These are phyloP conservation scores for Nigrospora osmanthi DNA, from an alignment of 2,329 filamentous ascomycete genomes.

Conservation along the genomic window DNA sequence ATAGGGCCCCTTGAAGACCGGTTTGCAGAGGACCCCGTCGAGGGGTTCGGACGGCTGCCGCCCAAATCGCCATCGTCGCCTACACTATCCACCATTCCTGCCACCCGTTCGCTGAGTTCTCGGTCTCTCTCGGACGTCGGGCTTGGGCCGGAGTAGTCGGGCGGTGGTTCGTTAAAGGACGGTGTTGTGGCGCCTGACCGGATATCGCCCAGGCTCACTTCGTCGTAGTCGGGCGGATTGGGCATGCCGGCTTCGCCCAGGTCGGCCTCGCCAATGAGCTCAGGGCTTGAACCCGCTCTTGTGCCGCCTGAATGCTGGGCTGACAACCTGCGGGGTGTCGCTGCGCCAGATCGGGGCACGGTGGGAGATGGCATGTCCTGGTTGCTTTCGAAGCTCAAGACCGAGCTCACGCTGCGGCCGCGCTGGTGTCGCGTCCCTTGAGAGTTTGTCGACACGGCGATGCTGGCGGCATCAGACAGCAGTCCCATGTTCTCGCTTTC, in stretches of 20 bases:
- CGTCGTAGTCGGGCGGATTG: slow-evolving; percentile 46
- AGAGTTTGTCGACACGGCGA: slow-evolving; percentile 25
- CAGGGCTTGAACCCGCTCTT: slow-evolving; percentile 41
- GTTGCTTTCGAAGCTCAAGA: slow-evolving; percentile 45
- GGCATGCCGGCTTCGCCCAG: slow-evolving; percentile 39
- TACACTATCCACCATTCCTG: slow-evolving; percentile 13
- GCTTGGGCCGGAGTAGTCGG: slow-evolving; percentile 34
- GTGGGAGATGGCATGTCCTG: slow-evolving; percentile 30
- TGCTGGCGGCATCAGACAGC: slow-evolving; percentile 63
- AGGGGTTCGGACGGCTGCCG: slow-evolving; percentile 13
- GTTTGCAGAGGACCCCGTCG: too few species aligned
- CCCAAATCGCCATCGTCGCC: slow-evolving; percentile 14
- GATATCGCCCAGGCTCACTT: slow-evolving; percentile 35
- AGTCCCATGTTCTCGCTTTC: slow-evolving; percentile 68
- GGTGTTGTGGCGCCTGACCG: slow-evolving; percentile 23
- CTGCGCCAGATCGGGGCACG: slow-evolving; percentile 31
- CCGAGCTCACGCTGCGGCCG: slow-evolving; percentile 43
- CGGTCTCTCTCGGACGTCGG: slow-evolving; percentile 22
- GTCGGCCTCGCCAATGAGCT: slow-evolving; percentile 42
- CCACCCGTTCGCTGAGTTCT: slow-evolving; percentile 23
- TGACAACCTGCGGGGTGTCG: slow-evolving; percentile 28
- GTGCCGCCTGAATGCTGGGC: slow-evolving; percentile 20
- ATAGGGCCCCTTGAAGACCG: slow-evolving; percentile 2
- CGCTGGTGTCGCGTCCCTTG: slow-evolving; percentile 27
- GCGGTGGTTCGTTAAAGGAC: slow-evolving; percentile 37